Conservation (phyloP, 2,329 filamentous ascomycete species). For the Beauveria rudraprayagi region DNA sequence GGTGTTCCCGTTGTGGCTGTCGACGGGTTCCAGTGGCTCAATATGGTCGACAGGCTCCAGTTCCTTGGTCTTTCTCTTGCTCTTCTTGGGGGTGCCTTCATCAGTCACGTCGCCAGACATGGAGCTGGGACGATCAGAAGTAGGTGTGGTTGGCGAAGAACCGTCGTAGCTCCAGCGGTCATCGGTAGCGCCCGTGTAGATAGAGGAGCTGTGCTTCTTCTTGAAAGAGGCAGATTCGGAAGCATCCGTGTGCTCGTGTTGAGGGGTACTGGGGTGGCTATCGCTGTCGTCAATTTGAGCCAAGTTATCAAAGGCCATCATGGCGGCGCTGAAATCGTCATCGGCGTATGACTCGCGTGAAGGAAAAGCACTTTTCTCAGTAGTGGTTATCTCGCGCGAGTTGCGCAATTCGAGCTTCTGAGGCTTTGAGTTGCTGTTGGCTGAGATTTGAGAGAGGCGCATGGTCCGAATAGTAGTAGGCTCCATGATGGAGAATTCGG, state of each 20-base stretch:
- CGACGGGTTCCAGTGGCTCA: background rate
- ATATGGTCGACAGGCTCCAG: background rate
- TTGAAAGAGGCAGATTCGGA: constrained; percentile 20
- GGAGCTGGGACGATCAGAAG: constrained; percentile 28
- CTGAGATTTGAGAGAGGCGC: constrained; percentile 5
- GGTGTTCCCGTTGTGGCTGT: constrained; percentile 2
- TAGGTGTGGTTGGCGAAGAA: constrained; percentile 30
- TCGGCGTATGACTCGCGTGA: background rate
- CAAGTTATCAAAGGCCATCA: constrained; percentile 3
- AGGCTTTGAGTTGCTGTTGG: background rate
- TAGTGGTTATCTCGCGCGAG: background rate
- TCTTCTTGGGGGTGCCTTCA: constrained; percentile 28
- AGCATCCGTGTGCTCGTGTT: constrained; percentile 19
- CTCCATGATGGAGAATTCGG: constrained; percentile 8
- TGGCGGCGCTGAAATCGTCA: background rate
- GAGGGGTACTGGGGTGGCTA: constrained; percentile 12
- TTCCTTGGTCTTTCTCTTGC: constrained; percentile 15
- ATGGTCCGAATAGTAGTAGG: constrained; percentile 1
- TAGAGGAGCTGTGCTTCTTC: constrained; percentile 30
- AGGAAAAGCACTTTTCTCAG: background rate
- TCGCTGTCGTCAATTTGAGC: constrained; percentile 12
- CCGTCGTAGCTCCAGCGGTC: constrained; percentile 30
- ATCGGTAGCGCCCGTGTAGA: constrained; percentile 30
- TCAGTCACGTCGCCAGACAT: constrained; percentile 23
- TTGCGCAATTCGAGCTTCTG: constrained; percentile 14